Base-by-base conservation (phyloP, 2,329 filamentous ascomycete genomes). In the Ustilaginoidea virens region DNA sequence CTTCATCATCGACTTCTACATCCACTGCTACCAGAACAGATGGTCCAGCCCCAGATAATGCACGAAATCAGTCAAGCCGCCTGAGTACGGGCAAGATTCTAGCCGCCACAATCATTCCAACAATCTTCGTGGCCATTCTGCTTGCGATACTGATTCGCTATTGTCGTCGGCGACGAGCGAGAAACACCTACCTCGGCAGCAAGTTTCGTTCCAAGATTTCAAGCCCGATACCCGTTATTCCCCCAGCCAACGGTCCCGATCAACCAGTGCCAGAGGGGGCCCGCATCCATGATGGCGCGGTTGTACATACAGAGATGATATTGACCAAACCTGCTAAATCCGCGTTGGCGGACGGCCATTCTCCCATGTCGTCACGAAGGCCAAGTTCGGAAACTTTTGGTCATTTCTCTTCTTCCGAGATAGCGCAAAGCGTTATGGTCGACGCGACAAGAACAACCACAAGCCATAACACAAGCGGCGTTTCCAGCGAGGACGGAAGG, bases 51-150 rank as follows among this genome's bases (percentile, higher is more conserved):
- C 15, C 34, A 5, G 33, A 35, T 14, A 27, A 37, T 9, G 24
- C 32, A 5, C 37, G 40, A 2, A 28, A 36, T 9, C 28, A 34
- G 21, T 21, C 31, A n/a, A 35, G 36, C 7, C 46, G 41, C 16
- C 25, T 52, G 5, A 46, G 38, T 14, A 55, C 44, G 3, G 42
- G 41, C 14, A 44, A 51, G 4, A 50, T 63, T 14, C 42, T 64
- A 5, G 39, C 63, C 10, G 61, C 58, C 1, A 54, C 58, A 3
- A 49, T 65, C 3, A 44, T 66, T 3, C 60, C 61, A 3, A 37
- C 63, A 10, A 36, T 61, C 1, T 41, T 51, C 13, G 31, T 56
- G 8, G 36, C 51, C 0, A 34, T 56, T 4, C 34, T 52, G 7
- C 36, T 52, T 12, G 39, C 52, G 37, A 34, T 55, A 3, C 34